phyloP scores from a whole-genome alignment of 352 stramenopile genomes.

The Phytophthora rubi region DNA sequence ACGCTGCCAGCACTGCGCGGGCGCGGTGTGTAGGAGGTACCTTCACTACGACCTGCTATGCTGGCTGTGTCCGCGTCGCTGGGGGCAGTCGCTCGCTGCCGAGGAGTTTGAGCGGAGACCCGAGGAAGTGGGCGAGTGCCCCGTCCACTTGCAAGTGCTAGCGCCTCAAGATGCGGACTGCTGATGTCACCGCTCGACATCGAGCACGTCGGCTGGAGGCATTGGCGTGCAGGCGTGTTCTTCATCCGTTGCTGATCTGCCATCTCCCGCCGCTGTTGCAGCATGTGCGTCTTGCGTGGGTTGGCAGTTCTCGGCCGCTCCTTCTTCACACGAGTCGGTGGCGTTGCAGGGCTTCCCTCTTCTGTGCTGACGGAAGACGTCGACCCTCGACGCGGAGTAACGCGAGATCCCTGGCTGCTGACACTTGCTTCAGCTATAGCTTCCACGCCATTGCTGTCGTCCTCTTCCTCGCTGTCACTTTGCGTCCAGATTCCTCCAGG shows the following conservation, averaged over 20 bases:
- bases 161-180: slow-evolving; percentile 29
- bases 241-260: slow-evolving; percentile 42
- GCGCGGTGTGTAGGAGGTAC: slow-evolving; percentile 18
- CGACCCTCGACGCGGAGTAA: slow-evolving; percentile 6
- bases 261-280: slow-evolving; percentile 68
- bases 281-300: slow-evolving; percentile 64
- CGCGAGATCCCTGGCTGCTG: background rate
- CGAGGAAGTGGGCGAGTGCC: slow-evolving; percentile 6
- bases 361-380: slow-evolving; percentile 10
- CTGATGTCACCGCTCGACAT: slow-evolving; percentile 56
- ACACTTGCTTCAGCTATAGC: background rate
- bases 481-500: slow-evolving; percentile 66
- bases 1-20: slow-evolving; percentile 68
- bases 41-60: slow-evolving; percentile 15
- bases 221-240: slow-evolving; percentile 10
- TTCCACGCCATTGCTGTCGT: slow-evolving; percentile 21
- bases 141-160: slow-evolving; percentile 25
- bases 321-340: slow-evolving; percentile 38
- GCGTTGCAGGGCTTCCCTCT: slow-evolving; percentile 4
- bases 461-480: slow-evolving; percentile 27
- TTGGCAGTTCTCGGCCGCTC: slow-evolving; percentile 70
- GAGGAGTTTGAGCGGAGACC: slow-evolving; percentile 7
- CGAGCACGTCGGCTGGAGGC: slow-evolving; percentile 29
- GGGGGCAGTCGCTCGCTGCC: slow-evolving; percentile 7
- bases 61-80: slow-evolving; percentile 23